Base-by-base conservation (phyloP, 306 rosid genomes). In the Cercis canadensis region DNA sequence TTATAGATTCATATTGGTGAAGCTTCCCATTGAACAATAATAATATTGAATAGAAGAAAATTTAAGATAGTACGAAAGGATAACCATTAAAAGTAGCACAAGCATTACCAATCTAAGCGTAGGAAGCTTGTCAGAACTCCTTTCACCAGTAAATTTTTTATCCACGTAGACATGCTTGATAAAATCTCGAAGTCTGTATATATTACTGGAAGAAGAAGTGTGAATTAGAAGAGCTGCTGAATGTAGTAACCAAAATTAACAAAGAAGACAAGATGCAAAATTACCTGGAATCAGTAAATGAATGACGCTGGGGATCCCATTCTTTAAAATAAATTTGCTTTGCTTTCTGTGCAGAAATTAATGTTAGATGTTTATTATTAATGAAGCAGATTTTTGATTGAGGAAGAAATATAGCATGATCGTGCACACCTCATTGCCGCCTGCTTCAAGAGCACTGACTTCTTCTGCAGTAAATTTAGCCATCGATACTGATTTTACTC, bases 401-500 rank as follows among this genome's bases (percentile, higher is more conserved):
- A 60, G 61, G 24, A 67, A 70, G 16, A 62, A 59, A 57, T 29
- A 14, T 8, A 19, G 29, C 52, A 57, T 44, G 46, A 50, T 39
- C 3, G 54, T 71, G 64, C 81, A 62, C 41, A 94, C 99, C 86
- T 87, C 92, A 82, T 94, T 94, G 21, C 99, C 99, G n/a, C 95
- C 97, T 9, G 88, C 82, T 78, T 91, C 92, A 75, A 91, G 95
- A 62, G 96, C 88, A 67, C 52, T 46, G 16, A 89, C 96, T 82
- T 94, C 99, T 72, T 91, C 96, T 7, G 72, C 65, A 47, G 65
- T 80, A 70, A 94, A 89, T 72, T 91, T 91, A 24, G 99, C 90
- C 87, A 91, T 80, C 19, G 99, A 94, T 34, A 91, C 83, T 62
- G 99, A 94, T 79, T 94, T 94, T 37, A 94, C 91, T 75, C 99